phyloP scores from a whole-genome alignment of 352 stramenopile genomes.

The Globisporangium viniferum region DNA sequence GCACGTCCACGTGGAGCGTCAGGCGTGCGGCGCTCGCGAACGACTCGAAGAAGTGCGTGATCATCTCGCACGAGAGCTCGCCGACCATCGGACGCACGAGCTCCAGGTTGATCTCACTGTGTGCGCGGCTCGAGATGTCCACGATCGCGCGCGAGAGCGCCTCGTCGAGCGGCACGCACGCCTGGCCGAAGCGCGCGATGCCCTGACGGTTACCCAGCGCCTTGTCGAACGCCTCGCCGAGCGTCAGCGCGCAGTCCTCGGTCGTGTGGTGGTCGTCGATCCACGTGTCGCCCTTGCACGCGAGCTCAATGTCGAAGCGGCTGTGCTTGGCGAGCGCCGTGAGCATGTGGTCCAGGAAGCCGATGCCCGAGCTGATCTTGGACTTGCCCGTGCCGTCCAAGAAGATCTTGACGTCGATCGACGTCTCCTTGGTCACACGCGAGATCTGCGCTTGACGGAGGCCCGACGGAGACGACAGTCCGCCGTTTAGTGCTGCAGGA shows the following conservation, averaged over 20 bases:
- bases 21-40: constrained; percentile 90
- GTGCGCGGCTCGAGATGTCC: constrained; percentile 93
- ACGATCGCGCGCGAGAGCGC: constrained; percentile 90
- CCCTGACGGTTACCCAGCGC: constrained; percentile 87
- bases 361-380: constrained; percentile 87
- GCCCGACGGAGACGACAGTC: neutral
- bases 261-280: constrained; percentile 97
- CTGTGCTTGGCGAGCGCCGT: constrained; percentile 87
- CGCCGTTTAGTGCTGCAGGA: neutral
- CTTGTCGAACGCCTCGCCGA: constrained; percentile 91
- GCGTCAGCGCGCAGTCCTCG: constrained; percentile 93
- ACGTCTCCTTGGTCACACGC: constrained; percentile 94
- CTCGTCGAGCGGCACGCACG: constrained; percentile 89
- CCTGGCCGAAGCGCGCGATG: constrained; percentile 89
- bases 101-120: constrained; percentile 87
- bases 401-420: constrained; percentile 84
- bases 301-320: constrained; percentile 86
- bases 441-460: constrained; percentile 45
- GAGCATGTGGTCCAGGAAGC: constrained; percentile 93
- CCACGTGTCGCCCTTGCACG: constrained; percentile 92
- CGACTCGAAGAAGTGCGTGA: constrained; percentile 94
- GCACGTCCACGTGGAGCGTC: constrained; percentile 92
- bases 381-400: constrained; percentile 89
- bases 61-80: constrained; percentile 93
- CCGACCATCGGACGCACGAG: constrained; percentile 82